Percentiles rank a stretch among this genome's conserved stretches.
phyloP scores from a whole-genome alignment of 2,329 filamentous ascomycete genomes.

The Trichoderma sp. region DNA sequence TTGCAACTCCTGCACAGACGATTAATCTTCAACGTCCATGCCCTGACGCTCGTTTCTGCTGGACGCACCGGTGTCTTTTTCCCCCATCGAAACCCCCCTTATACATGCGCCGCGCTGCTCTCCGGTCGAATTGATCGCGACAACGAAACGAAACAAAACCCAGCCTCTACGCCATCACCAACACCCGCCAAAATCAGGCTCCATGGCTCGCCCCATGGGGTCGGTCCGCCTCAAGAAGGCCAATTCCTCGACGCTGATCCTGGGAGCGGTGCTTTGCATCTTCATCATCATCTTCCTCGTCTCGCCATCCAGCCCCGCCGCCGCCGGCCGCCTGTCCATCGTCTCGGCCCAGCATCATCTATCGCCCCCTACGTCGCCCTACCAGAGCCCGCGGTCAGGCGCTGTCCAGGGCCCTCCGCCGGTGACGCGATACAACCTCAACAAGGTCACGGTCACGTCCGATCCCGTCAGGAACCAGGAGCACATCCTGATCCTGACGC shows the following conservation, averaged over 20 bases:
- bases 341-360: constrained; percentile 44
- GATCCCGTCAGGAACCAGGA: constrained; percentile 77
- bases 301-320: constrained; percentile 47
- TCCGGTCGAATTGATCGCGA: constrained; percentile 12
- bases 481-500: constrained; percentile 85
- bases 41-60: constrained; percentile 14
- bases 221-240: constrained; percentile 73
- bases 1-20: not conserved
- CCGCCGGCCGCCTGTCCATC: constrained; percentile 47
- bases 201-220: constrained; percentile 58
- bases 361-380: constrained; percentile 43
- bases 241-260: constrained; percentile 70
- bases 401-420: constrained; percentile 60
- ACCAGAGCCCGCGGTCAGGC: constrained; percentile 36
- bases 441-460: constrained; percentile 81
- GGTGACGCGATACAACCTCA: constrained; percentile 89
- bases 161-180: not conserved
- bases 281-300: constrained; percentile 65
- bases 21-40: constrained; percentile 12
- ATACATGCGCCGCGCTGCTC: constrained; percentile 6
- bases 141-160: not conserved
- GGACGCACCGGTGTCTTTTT: constrained; percentile 9
- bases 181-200: not conserved
- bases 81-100: not conserved
- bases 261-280: constrained; percentile 69